Evolutionary conservation across 2,329 filamentous ascomycete species (phyloP), one percentile per base, ranked within the genome.

Genomic region (Fusarium azukiicola): DNA sequence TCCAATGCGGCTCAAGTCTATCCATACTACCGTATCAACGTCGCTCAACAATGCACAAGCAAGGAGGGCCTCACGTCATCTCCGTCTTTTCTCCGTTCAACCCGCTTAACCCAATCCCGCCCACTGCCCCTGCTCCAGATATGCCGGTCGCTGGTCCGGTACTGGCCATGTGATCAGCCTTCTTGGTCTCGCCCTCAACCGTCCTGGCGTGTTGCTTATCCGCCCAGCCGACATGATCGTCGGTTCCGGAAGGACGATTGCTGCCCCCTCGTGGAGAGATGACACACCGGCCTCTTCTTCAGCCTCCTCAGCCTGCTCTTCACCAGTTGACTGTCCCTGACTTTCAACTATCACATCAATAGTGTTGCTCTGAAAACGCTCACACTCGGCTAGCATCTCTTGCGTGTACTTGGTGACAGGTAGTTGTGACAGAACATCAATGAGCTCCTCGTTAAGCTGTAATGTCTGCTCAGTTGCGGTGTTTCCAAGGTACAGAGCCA

Each of bases 401-500:
- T 66, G 38, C 36, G 76, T 52, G n/a, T n/a, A 38, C 13, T 36
- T 56, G 49, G 72, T 67, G 47, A 56, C 68, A 19, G 73, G 69
- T 17, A 74, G 61, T 42, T 66, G 69, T 21, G 66, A 71, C 23
- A 81, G 42, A 23, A 78, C 14, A 19, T 71, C 67, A 17, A 71
- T 73, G 9, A 80, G 72, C 23, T 87, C 84, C 17, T 69, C 66
- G 17, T 75, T 74, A 68, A 87, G 69, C 68, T 78, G 67, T 23
- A 78, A 17, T 9, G 82, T 80, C 66, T 71, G 75, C 50, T 82
- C 72, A 2, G 75, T 40, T 17, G 84, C 81, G 6, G 74, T 58
- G 10, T 74, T 71, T 21, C 80, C 80, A 71, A 87, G 80, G 40
- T 85, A 78, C 9, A 80, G 50, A 3, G 82, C 85, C 82, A 87